Conservation (phyloP, 352 stramenopile species). For the Pythium biforme region DNA sequence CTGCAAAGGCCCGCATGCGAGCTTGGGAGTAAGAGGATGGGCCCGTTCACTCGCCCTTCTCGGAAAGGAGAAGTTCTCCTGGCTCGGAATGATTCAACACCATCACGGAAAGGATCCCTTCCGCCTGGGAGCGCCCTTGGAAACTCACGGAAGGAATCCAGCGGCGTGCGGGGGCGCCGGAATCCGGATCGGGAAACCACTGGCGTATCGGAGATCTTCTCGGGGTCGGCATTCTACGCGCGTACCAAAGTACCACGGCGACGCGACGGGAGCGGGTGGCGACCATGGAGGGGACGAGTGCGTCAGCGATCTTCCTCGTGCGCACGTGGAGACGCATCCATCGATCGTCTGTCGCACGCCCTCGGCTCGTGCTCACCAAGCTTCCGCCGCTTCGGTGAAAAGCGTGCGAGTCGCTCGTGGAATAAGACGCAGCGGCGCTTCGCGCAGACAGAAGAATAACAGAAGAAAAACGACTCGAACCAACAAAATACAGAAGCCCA, state of each 20-base stretch:
- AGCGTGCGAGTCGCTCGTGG: neutral
- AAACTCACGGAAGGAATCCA: no score
- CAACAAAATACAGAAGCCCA: neutral
- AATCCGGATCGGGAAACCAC: no score
- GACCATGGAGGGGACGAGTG: no score
- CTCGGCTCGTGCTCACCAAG: neutral
- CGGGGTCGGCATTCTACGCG: no score
- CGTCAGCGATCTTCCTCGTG: neutral
- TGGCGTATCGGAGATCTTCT: no score
- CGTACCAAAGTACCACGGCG: no score
- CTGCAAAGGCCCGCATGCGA: neutral
- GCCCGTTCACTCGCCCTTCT: neutral
- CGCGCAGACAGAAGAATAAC: neutral
- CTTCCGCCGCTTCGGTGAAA: neutral
- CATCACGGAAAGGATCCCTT: neutral
- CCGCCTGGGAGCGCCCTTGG: no score
- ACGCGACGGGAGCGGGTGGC: no score
- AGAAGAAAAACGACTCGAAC: neutral
- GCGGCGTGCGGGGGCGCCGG: no score
- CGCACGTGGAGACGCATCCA: neutral
- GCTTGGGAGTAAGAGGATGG: neutral
- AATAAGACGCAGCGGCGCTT: neutral
- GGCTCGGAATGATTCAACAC: neutral
- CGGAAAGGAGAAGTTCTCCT: no score
- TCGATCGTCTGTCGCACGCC: neutral